A percentile compares a stretch with the other conserved stretches of the same genome.
Conservation (phyloP, 2,329 filamentous ascomycete genomes). For the Epichloe sp. region DNA sequence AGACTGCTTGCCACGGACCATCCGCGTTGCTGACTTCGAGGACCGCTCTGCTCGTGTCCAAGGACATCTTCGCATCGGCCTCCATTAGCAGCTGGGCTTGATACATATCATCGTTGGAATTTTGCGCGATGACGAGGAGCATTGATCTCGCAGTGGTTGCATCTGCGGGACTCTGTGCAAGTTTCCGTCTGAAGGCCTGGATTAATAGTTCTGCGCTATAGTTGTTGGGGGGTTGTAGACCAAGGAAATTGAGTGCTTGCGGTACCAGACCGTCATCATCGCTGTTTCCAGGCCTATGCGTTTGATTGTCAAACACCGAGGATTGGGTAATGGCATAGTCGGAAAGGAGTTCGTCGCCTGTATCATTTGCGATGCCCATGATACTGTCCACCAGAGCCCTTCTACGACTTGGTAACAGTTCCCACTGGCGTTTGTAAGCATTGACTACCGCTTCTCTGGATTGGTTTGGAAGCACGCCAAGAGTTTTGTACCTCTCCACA, state of each 20-base stretch:
- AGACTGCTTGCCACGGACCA: conserved; percentile 13
- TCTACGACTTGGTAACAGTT: conserved; percentile 18
- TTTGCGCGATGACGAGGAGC: conserved; percentile 21
- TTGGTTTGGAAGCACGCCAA: conserved; percentile 26
- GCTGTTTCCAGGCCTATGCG: conserved; percentile 13
- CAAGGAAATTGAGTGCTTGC: conserved; percentile 22
- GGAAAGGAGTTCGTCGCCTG: conserved; percentile 20
- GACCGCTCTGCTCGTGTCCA: conserved; percentile 19
- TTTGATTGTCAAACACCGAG: conserved; percentile 26
- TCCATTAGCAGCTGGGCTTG: conserved; percentile 21
- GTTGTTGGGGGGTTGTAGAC: conserved; percentile 20
- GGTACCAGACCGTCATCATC: conserved; percentile 20
- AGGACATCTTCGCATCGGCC: conserved; percentile 22
- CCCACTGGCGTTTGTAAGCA: conserved; percentile 29
- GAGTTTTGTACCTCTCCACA: conserved; percentile 19
- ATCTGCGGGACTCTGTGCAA: conserved; percentile 18
- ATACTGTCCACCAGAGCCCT: conserved; percentile 20
- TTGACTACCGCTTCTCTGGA: conserved; percentile 22
- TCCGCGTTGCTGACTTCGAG: conserved; percentile 15
- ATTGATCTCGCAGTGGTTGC: conserved; percentile 20
- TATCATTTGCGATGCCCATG: conserved; percentile 21
- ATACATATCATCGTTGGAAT: conserved; percentile 22
- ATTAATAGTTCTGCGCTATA: conserved; percentile 22
- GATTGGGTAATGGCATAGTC: conserved; percentile 26
- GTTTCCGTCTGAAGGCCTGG: conserved; percentile 21